Base-by-base conservation (phyloP, 768 basidiomycete species). In the Boletus patriciae region DNA sequence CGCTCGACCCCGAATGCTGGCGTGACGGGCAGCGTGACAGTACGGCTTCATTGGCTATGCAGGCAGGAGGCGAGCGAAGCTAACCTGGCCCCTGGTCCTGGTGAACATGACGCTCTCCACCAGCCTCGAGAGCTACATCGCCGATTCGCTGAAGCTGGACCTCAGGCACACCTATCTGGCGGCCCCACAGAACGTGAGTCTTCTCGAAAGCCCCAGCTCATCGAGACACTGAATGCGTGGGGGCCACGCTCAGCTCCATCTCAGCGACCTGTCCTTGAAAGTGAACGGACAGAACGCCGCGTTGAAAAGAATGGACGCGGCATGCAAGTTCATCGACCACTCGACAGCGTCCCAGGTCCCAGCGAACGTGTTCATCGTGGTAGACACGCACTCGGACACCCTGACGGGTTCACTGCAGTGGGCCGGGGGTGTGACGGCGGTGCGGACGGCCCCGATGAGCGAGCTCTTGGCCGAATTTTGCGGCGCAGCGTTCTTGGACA, bases 381-480 rank as follows among this genome's bases (percentile, higher is more conserved):
- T 42, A 1, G 54, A 55, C 4, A 55, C 23, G 1, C 46, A 48
- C 15, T 1, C 31, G 0, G 46, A 48, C 1, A 21, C 11, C 1
- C 18, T 25, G 6, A 23, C 31, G 4, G 54, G 54, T 0, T 4
- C 8, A 0, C 31, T 55, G 1, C 46, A 55, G 6, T 42, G 40
- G 21, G 38, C 29, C 1, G 54, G 29, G 1, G 40, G 52, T 0
- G 1, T 6, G 1, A 38, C 27, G 0, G 13, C 3, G 0, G 8
- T 4, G 2, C 0, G 15, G 2, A 10, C 11, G 0, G 19, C n/a
- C 7, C 21, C 18, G 2, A 7, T 12, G 1, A 18, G 21, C 6
- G 10, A 18, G 11, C 6, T 45, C 0, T 1, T 52, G 4, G 1
- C 8, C 2, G 23, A 10, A 8, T 45, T 36, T 13, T 36, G 21